Evolutionary conservation across 345 rosid species (phyloP), one percentile per base, ranked within the genome.

Genomic region (Acer campestre): DNA sequence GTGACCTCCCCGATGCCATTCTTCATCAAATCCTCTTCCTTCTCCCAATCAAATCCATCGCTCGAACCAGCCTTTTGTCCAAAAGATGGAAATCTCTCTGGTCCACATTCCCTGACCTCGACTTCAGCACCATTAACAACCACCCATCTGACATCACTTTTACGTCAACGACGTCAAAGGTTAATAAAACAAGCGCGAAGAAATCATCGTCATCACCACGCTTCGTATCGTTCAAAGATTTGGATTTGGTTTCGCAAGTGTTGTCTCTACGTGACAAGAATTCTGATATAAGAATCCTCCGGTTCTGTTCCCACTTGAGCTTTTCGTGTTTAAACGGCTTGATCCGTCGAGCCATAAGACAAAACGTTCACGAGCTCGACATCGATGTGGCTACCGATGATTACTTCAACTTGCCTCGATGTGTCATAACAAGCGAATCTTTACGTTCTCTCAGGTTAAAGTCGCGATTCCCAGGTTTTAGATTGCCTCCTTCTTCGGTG

Each of bases 51-150:
- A 83, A 87, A 87, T 72, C 87, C 48, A 84, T 85, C 18, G 98
- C 95, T 0, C 85, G 72, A 80, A 89, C 90, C 27, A 84, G 92
- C 80, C 70, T 78, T 14, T 77, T 95, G 27, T 93, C 97, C 0
- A 92, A 84, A 84, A 68, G 91, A 61, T 95, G 93, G 92, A 79
- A 92, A 78, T 85, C 86, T 46, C 85, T 93, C 6, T 90, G 97
- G 95, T 87, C 78, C 72, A 84, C 98, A 16, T 88, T 91, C 51
- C 98, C 98, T 2, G 98, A 95, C 75, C 98, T 95, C 3, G 98
- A 93, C 79, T 95, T 95, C 87, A 91, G 90, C 62, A 73, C 90
- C 58, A 74, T 88, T 13, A 67, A 82, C 63, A 20, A 22, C 70
- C 76, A 22, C 70, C 77, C 81, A 16, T 9, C 20, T 2, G 56